Evolutionary conservation across 176 grass and related monocot genomes (phyloP).

Genomic region (Thinopyrum elongatum): DNA sequence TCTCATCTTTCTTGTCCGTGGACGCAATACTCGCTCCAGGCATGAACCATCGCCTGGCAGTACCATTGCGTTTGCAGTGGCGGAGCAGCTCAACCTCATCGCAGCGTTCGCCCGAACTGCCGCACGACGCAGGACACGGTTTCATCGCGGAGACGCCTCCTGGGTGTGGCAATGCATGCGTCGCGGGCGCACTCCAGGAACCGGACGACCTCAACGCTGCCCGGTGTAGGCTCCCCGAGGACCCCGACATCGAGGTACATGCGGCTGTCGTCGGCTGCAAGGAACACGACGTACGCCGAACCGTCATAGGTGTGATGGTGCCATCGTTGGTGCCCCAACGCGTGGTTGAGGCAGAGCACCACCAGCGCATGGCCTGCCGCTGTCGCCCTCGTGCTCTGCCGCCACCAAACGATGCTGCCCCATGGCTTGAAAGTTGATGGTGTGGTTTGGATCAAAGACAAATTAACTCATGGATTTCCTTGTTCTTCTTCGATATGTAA

Average conservation of each 20-base stretch:
- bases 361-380: no score
- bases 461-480: no score
- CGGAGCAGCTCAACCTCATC: background rate
- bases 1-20: background rate
- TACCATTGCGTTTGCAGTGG: background rate
- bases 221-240: conserved; percentile 41
- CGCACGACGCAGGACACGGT: conserved; percentile 37
- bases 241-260: conserved; percentile 58
- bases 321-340: no score
- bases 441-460: no score
- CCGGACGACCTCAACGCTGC: conserved; percentile 16
- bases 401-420: no score
- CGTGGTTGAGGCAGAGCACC: no score
- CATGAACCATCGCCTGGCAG: background rate
- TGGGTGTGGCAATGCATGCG: conserved; percentile 30
- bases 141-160: conserved; percentile 33
- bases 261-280: no score
- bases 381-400: no score
- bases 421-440: no score
- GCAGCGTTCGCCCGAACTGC: conserved; percentile 31
- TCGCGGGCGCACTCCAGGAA: conserved; percentile 52
- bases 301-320: no score
- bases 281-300: no score
- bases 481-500: no score
- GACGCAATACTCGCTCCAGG: background rate